Evolutionary conservation across 495 filamentous ascomycete species (phyloP).

Genomic region (Chaetomium tenue): DNA sequence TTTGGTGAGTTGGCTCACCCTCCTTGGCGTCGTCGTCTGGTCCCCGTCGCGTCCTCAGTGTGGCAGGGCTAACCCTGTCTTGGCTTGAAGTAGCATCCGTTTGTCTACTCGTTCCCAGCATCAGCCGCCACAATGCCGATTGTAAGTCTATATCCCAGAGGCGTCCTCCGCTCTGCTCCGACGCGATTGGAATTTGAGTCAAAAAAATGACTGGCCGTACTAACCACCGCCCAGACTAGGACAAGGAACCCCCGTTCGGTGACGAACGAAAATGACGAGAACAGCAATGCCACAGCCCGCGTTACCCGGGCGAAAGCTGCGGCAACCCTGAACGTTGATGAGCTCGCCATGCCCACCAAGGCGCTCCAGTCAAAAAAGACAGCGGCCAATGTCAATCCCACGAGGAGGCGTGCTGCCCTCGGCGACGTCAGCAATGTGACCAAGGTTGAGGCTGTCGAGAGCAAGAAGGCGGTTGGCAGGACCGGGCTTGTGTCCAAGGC

Average conservation of each 20-base stretch:
- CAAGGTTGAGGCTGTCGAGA: conserved; percentile 67
- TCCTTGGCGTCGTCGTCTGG: not conserved
- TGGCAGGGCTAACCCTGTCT: not conserved
- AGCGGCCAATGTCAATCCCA: conserved; percentile 47
- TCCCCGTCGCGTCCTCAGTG: conserved; percentile 1
- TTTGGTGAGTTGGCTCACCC: conserved; percentile 20
- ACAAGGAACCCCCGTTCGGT: conserved; percentile 53
- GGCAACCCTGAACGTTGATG: conserved; percentile 58
- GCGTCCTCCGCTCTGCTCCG: not conserved
- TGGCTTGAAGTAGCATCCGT: conserved; percentile 23
- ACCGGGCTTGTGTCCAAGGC: conserved; percentile 73
- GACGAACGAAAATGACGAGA: conserved; percentile 95
- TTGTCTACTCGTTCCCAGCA: conserved; percentile 15
- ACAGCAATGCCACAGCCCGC: conserved; percentile 65
- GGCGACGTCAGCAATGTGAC: conserved; percentile 94
- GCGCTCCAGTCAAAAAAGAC: conserved; percentile 73
- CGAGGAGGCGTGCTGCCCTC: conserved; percentile 70
- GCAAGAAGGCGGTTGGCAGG: conserved; percentile 69
- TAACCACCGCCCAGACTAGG: conserved; percentile 18
- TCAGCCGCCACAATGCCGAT: conserved; percentile 48
- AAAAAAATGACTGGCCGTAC: not conserved
- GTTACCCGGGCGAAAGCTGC: conserved; percentile 91
- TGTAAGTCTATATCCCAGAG: conserved; percentile 41
- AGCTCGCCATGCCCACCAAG: conserved; percentile 58
- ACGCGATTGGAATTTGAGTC: conserved; percentile 10